These are phyloP conservation scores for Dorcoceras hygrometricum DNA, from an alignment of 257 asterid species.

Conservation along the genomic window DNA sequence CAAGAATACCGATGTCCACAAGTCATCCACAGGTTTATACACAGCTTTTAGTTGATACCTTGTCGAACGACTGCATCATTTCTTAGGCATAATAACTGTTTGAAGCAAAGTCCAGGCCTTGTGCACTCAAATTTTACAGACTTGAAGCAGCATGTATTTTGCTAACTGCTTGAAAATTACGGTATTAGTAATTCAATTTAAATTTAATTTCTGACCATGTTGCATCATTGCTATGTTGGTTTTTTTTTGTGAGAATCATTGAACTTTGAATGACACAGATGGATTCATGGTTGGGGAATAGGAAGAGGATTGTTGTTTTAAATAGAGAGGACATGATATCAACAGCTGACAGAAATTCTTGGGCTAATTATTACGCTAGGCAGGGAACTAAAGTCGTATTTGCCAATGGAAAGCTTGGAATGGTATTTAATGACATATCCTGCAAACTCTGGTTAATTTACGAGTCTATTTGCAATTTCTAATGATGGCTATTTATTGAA, in stretches of 20 bases:
- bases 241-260: slow-evolving; percentile 24
- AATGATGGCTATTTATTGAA: slow-evolving; percentile 24
- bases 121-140: background rate
- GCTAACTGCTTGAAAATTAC: slow-evolving; percentile 4
- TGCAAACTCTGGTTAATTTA: background rate
- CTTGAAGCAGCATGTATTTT: background rate
- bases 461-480: slow-evolving; percentile 11
- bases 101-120: background rate
- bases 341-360: slow-evolving; percentile 81
- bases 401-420: slow-evolving; percentile 79
- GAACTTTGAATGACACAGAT: slow-evolving; percentile 46
- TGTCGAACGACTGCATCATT: slow-evolving; percentile 20
- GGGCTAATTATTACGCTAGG: slow-evolving; percentile 89
- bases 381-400: slow-evolving; percentile 81
- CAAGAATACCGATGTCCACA: slow-evolving; percentile 89
- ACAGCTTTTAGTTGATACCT: slow-evolving; percentile 18
- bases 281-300: slow-evolving; percentile 91
- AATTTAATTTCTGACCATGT: slow-evolving; percentile 2
- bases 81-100: background rate
- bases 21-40: slow-evolving; percentile 74
- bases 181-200: slow-evolving; percentile 9
- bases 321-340: slow-evolving; percentile 97
- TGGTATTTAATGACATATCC: slow-evolving; percentile 41
- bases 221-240: slow-evolving; percentile 10
- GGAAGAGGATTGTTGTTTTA: slow-evolving; percentile 83